These are phyloP conservation scores for Evernia prunastri DNA, from an alignment of 495 filamentous ascomycete genomes.

Conservation along the genomic window DNA sequence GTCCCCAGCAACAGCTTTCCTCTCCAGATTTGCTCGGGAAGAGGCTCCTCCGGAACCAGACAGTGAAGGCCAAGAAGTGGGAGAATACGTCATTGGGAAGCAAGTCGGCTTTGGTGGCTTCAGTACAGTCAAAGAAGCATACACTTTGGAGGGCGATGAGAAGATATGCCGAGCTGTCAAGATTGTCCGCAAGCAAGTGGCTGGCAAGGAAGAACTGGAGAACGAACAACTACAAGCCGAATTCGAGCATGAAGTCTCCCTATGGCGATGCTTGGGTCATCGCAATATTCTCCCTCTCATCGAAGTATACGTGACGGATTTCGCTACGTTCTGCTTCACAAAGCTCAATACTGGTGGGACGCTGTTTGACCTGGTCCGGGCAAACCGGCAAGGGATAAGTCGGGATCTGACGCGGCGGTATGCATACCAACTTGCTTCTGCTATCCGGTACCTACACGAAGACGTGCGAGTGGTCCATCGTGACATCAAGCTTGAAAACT, in stretches of 20 bases:
- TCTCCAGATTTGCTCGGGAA: constrained; percentile 50
- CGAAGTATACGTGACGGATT: constrained; percentile 62
- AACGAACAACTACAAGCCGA: constrained; percentile 66
- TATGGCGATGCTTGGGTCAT: constrained; percentile 66
- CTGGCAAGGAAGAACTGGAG: constrained; percentile 51
- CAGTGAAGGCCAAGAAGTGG: constrained; percentile 68
- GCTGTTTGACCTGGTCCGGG: constrained; percentile 61
- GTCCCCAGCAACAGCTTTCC: constrained; percentile 51
- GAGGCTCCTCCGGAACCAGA: constrained; percentile 50
- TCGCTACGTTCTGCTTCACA: constrained; percentile 70
- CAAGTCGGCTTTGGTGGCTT: constrained; percentile 66
- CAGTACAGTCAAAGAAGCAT: constrained; percentile 65
- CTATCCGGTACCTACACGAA: constrained; percentile 66
- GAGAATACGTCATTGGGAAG: constrained; percentile 67
- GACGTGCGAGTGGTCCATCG: constrained; percentile 65
- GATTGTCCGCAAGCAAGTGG: constrained; percentile 59
- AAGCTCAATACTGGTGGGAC: constrained; percentile 61
- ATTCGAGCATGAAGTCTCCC: constrained; percentile 66
- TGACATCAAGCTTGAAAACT: constrained; percentile 75
- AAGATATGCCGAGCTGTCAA: constrained; percentile 59
- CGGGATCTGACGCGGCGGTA: constrained; percentile 54
- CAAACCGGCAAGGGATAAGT: constrained; percentile 51
- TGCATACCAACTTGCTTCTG: constrained; percentile 59
- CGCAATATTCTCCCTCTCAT: constrained; percentile 59
- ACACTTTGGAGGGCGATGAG: constrained; percentile 53